phyloP scores from a whole-genome alignment of 73 alveolate genomes.

The Symbiodinium pilosum region DNA sequence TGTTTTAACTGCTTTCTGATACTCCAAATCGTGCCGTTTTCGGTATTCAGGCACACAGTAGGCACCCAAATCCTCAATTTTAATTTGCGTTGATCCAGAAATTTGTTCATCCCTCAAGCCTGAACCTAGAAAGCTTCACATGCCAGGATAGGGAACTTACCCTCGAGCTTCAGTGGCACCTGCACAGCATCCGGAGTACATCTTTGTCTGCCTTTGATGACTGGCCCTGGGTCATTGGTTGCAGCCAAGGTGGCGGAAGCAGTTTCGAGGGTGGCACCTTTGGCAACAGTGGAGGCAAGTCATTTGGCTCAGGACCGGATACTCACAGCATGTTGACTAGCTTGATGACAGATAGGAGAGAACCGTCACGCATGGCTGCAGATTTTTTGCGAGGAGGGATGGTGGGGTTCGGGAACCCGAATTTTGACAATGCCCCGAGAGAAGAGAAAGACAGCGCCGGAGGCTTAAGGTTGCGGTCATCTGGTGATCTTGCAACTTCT shows the following conservation, averaged over 20 bases:
- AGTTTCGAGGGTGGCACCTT: conserved; percentile 81
- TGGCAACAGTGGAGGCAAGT: conserved; percentile 28
- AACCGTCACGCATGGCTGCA: not conserved
- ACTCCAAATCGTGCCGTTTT: no score
- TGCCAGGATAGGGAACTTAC: not conserved
- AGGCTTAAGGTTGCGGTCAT: not conserved
- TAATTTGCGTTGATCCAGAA: no score
- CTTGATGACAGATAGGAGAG: not conserved
- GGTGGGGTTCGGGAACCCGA: conserved; percentile 90
- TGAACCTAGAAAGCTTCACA: no score
- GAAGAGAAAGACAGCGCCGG: conserved; percentile 53
- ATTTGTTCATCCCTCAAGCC: no score
- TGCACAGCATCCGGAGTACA: not conserved
- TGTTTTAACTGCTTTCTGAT: no score
- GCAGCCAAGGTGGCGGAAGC: conserved; percentile 45
- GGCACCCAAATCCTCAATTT: no score
- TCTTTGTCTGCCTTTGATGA: no score
- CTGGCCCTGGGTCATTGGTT: no score
- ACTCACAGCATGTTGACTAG: no score
- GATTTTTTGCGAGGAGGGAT: conserved; percentile 50
- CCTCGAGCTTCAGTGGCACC: not conserved
- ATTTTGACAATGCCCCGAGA: conserved; percentile 66
- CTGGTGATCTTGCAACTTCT: not conserved
- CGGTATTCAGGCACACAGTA: no score
- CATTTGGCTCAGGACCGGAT: conserved; percentile 75